Conservation (phyloP, 345 rosid species). For the Citrus unshiu region DNA sequence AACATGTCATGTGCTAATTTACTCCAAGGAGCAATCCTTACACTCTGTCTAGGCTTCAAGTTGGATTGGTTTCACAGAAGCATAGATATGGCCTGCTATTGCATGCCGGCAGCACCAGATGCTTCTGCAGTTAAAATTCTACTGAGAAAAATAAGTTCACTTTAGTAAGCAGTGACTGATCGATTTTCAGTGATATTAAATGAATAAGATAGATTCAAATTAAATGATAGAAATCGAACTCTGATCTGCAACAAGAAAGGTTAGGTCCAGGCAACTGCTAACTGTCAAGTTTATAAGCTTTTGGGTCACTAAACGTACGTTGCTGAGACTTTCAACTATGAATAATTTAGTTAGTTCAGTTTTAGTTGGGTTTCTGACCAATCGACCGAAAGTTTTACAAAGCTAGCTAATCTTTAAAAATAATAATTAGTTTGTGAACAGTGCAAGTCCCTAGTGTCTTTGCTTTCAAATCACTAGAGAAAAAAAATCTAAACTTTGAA, state of each 20-base stretch:
- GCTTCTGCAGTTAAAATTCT: background rate
- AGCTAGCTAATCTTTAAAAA: background rate
- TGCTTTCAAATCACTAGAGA: background rate
- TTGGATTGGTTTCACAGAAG: background rate
- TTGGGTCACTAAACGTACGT: background rate
- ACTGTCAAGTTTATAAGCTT: background rate
- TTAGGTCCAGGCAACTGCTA: background rate
- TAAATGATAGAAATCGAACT: background rate
- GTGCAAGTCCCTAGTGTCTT: background rate
- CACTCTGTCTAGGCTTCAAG: background rate
- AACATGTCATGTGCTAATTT: constrained; percentile 22
- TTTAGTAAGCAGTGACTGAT: background rate
- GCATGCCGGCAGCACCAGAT: background rate
- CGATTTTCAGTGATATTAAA: background rate
- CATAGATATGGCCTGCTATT: background rate
- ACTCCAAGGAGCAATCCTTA: constrained; percentile 11
- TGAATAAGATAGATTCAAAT: background rate
- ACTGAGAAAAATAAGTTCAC: background rate
- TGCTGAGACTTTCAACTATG: background rate
- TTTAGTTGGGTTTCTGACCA: background rate
- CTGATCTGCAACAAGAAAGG: background rate
- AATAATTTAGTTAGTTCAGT: background rate
- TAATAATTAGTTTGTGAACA: background rate
- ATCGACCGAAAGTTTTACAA: constrained; percentile 1
- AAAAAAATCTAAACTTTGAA: background rate